A percentile compares a stretch with the other conserved stretches of the same genome.
Conservation (phyloP, 129 eudicot genomes). For the Kitagawia praeruptora region DNA sequence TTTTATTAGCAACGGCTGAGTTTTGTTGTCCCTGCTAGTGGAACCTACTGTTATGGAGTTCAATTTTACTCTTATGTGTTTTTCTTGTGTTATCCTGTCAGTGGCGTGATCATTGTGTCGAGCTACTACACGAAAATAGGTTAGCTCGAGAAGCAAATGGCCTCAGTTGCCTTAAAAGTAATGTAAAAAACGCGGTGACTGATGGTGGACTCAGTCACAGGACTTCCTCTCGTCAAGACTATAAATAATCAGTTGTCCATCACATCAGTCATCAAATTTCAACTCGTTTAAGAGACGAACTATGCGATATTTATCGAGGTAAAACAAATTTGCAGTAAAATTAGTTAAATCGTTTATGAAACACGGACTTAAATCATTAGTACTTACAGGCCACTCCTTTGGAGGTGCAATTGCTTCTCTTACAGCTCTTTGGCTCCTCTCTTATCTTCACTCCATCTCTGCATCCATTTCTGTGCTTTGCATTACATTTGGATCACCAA, state of each 20-base stretch:
- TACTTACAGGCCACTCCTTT: constrained; percentile 78
- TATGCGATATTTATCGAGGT: too few species aligned
- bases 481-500: constrained; percentile 85
- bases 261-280: not conserved
- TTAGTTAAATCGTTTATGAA: too few species aligned
- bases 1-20: not conserved
- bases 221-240: not conserved
- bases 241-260: too few species aligned
- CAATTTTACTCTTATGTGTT: too few species aligned
- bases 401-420: constrained; percentile 88
- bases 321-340: too few species aligned
- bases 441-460: constrained; percentile 36
- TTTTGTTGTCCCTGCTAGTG: not conserved
- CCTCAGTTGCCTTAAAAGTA: not conserved
- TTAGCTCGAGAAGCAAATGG: not conserved
- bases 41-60: too few species aligned
- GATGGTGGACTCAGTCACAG: not conserved
- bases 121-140: too few species aligned
- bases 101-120: too few species aligned
- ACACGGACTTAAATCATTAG: constrained; percentile 30
- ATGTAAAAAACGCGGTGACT: not conserved
- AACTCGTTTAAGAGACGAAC: too few species aligned
- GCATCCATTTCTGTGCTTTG: constrained; percentile 45
- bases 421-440: constrained; percentile 75
- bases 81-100: too few species aligned